Percentiles rank a stretch among this genome's conserved stretches.
Conservation (phyloP, 2,329 filamentous ascomycete species). For the Fusarium musae region DNA sequence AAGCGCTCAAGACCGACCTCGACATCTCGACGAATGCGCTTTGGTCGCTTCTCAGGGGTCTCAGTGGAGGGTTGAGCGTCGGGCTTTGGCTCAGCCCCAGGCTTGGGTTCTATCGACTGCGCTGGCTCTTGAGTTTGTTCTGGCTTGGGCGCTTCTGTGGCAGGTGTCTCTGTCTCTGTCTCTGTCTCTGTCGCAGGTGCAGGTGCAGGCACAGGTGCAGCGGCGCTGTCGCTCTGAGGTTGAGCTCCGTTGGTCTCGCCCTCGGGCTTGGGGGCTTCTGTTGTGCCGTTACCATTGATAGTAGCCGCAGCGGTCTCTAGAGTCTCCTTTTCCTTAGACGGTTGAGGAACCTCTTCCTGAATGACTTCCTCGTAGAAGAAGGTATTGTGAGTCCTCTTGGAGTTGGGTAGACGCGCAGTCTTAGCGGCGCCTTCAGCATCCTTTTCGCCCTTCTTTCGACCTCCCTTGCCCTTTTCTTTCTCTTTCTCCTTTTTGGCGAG, state of each 20-base stretch:
- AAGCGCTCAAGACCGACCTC: conserved; percentile 84
- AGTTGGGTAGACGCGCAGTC: conserved; percentile 73
- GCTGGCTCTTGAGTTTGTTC: conserved; percentile 38
- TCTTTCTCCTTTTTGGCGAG: conserved; percentile 85
- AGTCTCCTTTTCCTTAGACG: conserved; percentile 49
- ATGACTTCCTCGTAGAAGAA: conserved; percentile 80
- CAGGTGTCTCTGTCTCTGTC: not conserved
- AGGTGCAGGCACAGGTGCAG: not conserved
- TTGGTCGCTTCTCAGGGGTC: conserved; percentile 60
- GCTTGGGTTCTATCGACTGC: conserved; percentile 33
- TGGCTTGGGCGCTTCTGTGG: conserved; percentile 43
- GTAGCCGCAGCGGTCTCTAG: conserved; percentile 8
- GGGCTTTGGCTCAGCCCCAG: conserved; percentile 30
- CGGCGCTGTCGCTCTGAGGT: conserved; percentile 13
- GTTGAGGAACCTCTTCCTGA: conserved; percentile 60
- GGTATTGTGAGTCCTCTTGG: conserved; percentile 73
- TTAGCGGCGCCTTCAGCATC: conserved; percentile 66
- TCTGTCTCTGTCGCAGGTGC: not conserved
- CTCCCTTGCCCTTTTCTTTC: conserved; percentile 70
- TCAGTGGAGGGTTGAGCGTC: conserved; percentile 40
- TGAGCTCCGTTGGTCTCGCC: conserved; percentile 27
- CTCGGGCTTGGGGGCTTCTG: conserved; percentile 26
- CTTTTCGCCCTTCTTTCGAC: conserved; percentile 63
- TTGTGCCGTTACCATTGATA: conserved; percentile 36
- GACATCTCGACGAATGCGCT: conserved; percentile 71